Conservation (phyloP, 345 rosid genomes). For the Citrus trifoliata region DNA sequence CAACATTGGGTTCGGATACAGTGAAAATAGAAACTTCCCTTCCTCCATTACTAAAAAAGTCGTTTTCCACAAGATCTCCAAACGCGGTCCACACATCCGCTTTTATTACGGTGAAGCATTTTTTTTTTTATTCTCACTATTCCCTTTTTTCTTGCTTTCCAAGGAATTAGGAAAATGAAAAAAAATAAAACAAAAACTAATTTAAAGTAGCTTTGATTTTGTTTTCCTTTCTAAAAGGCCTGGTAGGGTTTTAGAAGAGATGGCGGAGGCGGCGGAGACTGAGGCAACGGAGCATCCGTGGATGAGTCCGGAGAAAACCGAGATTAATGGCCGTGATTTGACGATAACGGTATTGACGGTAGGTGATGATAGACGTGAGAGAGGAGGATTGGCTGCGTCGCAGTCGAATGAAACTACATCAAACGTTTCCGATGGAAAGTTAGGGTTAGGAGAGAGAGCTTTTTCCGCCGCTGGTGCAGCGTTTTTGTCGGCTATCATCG, state of each 20-base stretch:
- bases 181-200: background rate
- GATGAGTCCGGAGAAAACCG: conserved; percentile 26
- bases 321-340: conserved; percentile 15
- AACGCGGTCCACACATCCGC: conserved; percentile 7
- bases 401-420: conserved; percentile 13
- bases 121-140: background rate
- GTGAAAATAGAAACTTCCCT: background rate
- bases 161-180: conserved; percentile 22
- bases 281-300: conserved; percentile 16
- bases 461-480: conserved; percentile 96
- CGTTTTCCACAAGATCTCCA: conserved; percentile 7
- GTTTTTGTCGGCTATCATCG: conserved; percentile 69
- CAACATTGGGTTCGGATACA: background rate
- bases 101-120: background rate
- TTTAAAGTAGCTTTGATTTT: background rate
- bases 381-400: conserved; percentile 18
- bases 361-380: conserved; percentile 15
- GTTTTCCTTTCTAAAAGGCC: background rate
- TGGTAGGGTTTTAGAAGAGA: background rate
- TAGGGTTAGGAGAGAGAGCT: conserved; percentile 72
- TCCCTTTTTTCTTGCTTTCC: conserved; percentile 14
- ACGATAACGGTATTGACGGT: conserved; percentile 18
- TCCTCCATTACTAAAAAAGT: background rate
- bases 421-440: conserved; percentile 30
- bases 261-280: conserved; percentile 24